These are phyloP conservation scores for Fagus sylvatica DNA, from an alignment of 306 rosid genomes.

Conservation along the genomic window DNA sequence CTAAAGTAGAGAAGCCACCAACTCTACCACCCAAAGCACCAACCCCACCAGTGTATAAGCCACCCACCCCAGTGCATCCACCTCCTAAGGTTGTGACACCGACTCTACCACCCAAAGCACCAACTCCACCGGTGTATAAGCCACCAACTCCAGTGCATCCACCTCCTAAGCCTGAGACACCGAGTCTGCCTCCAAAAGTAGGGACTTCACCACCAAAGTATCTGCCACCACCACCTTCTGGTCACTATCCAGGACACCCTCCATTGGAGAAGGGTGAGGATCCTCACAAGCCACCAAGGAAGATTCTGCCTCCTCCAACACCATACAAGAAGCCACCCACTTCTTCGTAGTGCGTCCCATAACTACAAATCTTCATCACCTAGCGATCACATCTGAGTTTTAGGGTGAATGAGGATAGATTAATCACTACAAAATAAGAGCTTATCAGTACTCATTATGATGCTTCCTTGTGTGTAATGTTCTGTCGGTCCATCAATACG, in stretches of 20 bases:
- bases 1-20: no score
- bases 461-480: neutral
- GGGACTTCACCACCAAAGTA: constrained; percentile 7
- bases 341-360: neutral
- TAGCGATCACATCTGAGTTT: neutral
- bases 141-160: neutral
- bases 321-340: neutral
- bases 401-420: no score
- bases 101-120: neutral
- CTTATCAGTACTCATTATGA: neutral
- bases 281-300: constrained; percentile 1
- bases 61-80: neutral
- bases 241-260: constrained; percentile 16
- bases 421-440: neutral
- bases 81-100: neutral
- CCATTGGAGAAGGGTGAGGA: neutral
- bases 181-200: no score
- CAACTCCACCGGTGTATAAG: constrained; percentile 9
- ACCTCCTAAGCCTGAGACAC: neutral
- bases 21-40: no score
- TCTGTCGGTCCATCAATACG: neutral
- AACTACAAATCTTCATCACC: neutral
- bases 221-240: constrained; percentile 12
- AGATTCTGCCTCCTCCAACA: neutral
- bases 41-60: neutral